phyloP scores from a whole-genome alignment of 148 eudicot genomes.

The Rhododendron vialii region DNA sequence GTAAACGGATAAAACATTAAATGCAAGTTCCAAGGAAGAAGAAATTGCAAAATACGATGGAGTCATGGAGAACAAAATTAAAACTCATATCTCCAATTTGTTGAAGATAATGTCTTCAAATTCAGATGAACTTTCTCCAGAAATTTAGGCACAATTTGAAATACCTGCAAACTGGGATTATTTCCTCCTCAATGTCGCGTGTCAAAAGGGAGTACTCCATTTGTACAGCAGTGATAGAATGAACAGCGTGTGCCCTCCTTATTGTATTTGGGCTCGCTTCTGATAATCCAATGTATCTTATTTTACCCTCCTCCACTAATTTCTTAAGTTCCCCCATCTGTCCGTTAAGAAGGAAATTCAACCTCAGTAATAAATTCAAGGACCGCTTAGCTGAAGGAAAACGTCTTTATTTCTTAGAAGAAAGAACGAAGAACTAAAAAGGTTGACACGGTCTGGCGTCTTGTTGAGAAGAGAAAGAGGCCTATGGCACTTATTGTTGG shows the following conservation, averaged over 20 bases:
- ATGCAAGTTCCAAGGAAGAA: not conserved
- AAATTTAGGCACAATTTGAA: not conserved
- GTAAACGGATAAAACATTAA: not conserved
- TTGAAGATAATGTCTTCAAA: too few species aligned
- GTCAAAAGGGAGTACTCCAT: slow-evolving; percentile 77
- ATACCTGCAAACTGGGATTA: slow-evolving; percentile 72
- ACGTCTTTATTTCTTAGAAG: not conserved
- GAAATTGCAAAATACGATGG: not conserved
- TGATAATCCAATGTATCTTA: too few species aligned
- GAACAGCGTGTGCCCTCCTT: slow-evolving; percentile 75
- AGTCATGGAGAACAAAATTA: too few species aligned
- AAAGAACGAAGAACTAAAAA: not conserved
- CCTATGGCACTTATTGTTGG: too few species aligned
- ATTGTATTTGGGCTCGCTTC: too few species aligned
- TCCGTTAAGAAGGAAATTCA: not conserved
- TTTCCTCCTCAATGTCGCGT: slow-evolving; percentile 65
- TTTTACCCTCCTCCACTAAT: slow-evolving; percentile 3
- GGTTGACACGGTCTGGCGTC: not conserved
- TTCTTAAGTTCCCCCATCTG: not conserved
- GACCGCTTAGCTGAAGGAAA: not conserved
- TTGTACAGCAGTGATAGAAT: slow-evolving; percentile 65
- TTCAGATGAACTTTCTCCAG: too few species aligned
- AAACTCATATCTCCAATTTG: too few species aligned
- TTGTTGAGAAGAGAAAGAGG: not conserved
- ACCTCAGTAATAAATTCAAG: not conserved